Evolutionary conservation across 2,329 filamentous ascomycete genomes (phyloP).

Genomic region (Fusarium paranaense): DNA sequence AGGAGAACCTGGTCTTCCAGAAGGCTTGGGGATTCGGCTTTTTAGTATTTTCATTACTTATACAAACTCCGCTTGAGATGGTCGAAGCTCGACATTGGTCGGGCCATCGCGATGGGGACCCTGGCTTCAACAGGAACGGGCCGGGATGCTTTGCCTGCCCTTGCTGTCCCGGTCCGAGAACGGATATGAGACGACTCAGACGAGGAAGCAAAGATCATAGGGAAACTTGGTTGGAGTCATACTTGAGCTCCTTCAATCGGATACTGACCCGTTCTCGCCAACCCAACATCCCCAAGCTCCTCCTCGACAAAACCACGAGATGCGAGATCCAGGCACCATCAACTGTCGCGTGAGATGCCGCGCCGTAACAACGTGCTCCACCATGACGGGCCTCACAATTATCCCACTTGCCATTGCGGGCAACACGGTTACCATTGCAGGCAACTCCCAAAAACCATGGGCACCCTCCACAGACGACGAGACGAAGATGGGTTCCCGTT

Average conservation of each 20-base stretch:
- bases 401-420: slow-evolving; percentile 10
- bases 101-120: slow-evolving; percentile 2
- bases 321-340: not conserved
- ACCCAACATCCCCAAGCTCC: not conserved
- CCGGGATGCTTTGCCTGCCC: not conserved
- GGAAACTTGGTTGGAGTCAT: not conserved
- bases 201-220: not conserved
- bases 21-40: not conserved
- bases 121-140: not conserved
- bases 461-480: not conserved
- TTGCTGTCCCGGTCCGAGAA: not conserved
- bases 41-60: slow-evolving; percentile 28
- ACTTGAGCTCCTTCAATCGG: not conserved
- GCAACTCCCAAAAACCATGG: slow-evolving; percentile 2
- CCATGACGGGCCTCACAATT: not conserved
- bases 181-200: slow-evolving; percentile 6
- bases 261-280: not conserved
- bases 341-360: not conserved
- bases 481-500: slow-evolving; percentile 10
- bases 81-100: not conserved
- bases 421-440: slow-evolving; percentile 1
- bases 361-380: not conserved
- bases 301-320: not conserved
- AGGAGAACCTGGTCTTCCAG: slow-evolving; percentile 30
- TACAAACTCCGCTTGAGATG: slow-evolving; percentile 20